These are phyloP conservation scores for Incumbomyces delicatus DNA, from an alignment of 2,329 filamentous ascomycete genomes.

Conservation along the genomic window DNA sequence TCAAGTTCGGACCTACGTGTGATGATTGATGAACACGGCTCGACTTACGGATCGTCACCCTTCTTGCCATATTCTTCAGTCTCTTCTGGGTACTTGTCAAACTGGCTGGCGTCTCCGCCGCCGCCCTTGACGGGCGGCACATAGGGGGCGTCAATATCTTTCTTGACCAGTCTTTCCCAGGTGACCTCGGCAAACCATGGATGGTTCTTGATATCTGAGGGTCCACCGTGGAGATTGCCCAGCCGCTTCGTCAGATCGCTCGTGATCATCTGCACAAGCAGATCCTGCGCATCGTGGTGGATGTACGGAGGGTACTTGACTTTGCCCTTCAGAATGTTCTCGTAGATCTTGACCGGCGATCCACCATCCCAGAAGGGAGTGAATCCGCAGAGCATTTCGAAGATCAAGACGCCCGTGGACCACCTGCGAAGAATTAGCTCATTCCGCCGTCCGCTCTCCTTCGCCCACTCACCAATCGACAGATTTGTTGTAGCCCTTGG, in stretches of 20 bases:
- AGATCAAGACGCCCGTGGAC: slow-evolving; percentile 96
- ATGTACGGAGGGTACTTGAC: slow-evolving; percentile 97
- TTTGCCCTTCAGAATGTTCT: slow-evolving; percentile 92
- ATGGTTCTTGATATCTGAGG: slow-evolving; percentile 88
- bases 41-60: slow-evolving; percentile 75
- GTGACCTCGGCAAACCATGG: slow-evolving; percentile 96
- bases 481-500: slow-evolving; percentile 98
- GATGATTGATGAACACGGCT: background rate
- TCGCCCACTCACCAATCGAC: slow-evolving; percentile 76
- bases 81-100: slow-evolving; percentile 96
- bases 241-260: slow-evolving; percentile 88
- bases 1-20: background rate
- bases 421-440: slow-evolving; percentile 53
- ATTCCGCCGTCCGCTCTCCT: background rate
- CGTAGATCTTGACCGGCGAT: slow-evolving; percentile 97
- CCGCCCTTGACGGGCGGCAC: slow-evolving; percentile 91
- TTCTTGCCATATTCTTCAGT: slow-evolving; percentile 76
- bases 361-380: slow-evolving; percentile 98
- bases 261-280: slow-evolving; percentile 88
- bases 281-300: slow-evolving; percentile 84
- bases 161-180: slow-evolving; percentile 86
- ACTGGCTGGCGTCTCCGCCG: slow-evolving; percentile 89
- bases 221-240: slow-evolving; percentile 84
- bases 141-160: slow-evolving; percentile 97
- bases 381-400: slow-evolving; percentile 98